Percentiles rank a stretch among this genome's conserved stretches.
Evolutionary conservation across 257 asterid genomes (phyloP).

Genomic region (Solanum phureja): DNA sequence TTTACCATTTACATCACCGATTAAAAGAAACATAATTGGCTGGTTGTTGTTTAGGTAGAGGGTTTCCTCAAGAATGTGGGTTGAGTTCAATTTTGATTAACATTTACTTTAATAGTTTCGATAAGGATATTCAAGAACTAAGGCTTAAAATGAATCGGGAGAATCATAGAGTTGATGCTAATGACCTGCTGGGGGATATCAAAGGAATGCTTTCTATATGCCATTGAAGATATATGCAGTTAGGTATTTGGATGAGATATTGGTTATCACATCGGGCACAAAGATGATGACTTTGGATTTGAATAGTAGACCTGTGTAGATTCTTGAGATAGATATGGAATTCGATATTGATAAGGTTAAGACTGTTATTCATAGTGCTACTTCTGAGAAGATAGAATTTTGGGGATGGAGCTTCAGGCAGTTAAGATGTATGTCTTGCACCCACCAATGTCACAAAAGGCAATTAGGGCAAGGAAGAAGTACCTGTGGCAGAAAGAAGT

Average conservation of each 20-base stretch:
- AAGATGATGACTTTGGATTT: constrained; percentile 54
- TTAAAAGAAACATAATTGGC: constrained; percentile 27
- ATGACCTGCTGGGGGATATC: constrained; percentile 14
- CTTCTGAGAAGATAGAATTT: constrained; percentile 68
- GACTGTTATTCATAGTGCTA: constrained; percentile 70
- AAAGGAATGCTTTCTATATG: constrained; percentile 34
- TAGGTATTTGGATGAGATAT: constrained; percentile 74
- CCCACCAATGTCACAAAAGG: constrained; percentile 62
- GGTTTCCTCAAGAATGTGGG: constrained; percentile 74
- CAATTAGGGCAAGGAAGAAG: constrained; percentile 75
- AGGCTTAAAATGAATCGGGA: constrained; percentile 31
- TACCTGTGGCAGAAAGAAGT: constrained; percentile 20
- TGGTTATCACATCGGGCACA: constrained; percentile 64
- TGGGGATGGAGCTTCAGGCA: constrained; percentile 95
- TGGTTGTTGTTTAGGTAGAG: constrained; percentile 52
- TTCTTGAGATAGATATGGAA: constrained; percentile 36
- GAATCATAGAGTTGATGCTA: constrained; percentile 32
- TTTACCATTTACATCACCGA: too few species aligned
- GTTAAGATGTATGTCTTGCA: constrained; percentile 70
- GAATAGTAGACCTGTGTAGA: constrained; percentile 38
- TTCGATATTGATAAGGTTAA: constrained; percentile 41
- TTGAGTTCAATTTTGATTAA: constrained; percentile 64
- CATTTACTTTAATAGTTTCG: constrained; percentile 52
- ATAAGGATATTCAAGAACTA: constrained; percentile 58
- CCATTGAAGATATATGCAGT: constrained; percentile 72